These are phyloP conservation scores for Pisolithus thermaeus DNA, from an alignment of 1,284 basidiomycete genomes.

Conservation along the genomic window DNA sequence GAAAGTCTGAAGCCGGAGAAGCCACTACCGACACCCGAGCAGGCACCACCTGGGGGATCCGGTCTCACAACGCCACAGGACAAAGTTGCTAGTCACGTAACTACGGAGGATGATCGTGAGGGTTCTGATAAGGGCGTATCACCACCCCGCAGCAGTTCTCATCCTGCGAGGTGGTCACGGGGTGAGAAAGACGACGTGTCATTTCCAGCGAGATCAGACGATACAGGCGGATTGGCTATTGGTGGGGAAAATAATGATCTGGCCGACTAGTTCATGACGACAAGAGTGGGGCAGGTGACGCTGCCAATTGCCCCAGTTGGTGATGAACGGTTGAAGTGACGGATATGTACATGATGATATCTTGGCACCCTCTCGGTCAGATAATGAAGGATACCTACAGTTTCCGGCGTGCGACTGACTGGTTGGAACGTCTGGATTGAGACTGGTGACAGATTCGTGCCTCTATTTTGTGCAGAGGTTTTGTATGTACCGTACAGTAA, in stretches of 20 bases:
- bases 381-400: no score
- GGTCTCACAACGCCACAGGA: constrained; percentile 3
- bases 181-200: constrained; percentile 7
- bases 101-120: constrained; percentile 9
- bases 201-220: constrained; percentile 7
- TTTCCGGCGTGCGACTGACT: no score
- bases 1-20: constrained; percentile 25
- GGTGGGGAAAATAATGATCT: constrained; percentile 4
- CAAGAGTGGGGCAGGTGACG: constrained; percentile 2
- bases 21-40: constrained; percentile 22
- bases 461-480: no score
- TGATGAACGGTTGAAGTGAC: constrained; percentile 6
- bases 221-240: neutral
- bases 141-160: constrained; percentile 16
- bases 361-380: no score
- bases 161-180: constrained; percentile 4
- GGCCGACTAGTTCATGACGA: constrained; percentile 8
- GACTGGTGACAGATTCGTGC: no score
- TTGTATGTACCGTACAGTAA: no score
- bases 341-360: neutral
- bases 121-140: constrained; percentile 14
- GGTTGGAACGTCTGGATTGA: no score
- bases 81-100: constrained; percentile 7
- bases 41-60: constrained; percentile 18
- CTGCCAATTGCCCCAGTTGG: constrained; percentile 2